Evolutionary conservation across 345 rosid genomes (phyloP).

Genomic region (Eucalyptus tenuipes): DNA sequence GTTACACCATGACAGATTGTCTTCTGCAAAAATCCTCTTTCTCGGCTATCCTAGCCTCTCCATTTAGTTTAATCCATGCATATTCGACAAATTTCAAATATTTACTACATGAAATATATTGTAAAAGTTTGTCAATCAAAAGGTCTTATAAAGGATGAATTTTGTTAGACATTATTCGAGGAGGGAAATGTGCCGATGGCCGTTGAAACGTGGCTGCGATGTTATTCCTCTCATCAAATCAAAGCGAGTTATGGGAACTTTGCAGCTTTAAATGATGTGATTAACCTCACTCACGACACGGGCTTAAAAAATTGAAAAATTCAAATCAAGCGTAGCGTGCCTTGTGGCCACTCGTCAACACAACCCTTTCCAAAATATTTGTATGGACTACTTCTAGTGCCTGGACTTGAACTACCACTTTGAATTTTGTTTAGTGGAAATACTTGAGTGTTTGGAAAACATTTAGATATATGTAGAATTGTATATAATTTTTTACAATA

Average conservation of each 20-base stretch:
- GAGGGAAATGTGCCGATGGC: not conserved
- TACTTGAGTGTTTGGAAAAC: not conserved
- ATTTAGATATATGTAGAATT: not conserved
- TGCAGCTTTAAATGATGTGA: not conserved
- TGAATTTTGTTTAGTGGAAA: not conserved
- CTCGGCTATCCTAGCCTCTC: not conserved
- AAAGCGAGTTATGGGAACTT: not conserved
- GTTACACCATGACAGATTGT: not conserved
- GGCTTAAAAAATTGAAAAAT: not conserved
- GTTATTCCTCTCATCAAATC: not conserved
- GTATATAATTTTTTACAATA: too few species aligned
- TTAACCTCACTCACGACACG: not conserved
- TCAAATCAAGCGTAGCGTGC: not conserved
- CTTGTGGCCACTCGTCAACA: not conserved
- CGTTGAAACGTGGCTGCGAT: not conserved
- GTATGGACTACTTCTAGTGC: not conserved
- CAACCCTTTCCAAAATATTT: not conserved
- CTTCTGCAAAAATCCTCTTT: not conserved
- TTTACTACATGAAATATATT: not conserved
- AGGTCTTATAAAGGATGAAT: not conserved
- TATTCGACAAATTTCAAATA: not conserved
- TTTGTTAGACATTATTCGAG: not conserved
- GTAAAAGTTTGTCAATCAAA: not conserved
- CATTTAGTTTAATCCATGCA: not conserved
- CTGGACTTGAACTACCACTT: not conserved